A percentile compares a stretch with the other conserved stretches of the same genome.
phyloP scores from a whole-genome alignment of 73 alveolate species.

The Paramecium sexaurelia region DNA sequence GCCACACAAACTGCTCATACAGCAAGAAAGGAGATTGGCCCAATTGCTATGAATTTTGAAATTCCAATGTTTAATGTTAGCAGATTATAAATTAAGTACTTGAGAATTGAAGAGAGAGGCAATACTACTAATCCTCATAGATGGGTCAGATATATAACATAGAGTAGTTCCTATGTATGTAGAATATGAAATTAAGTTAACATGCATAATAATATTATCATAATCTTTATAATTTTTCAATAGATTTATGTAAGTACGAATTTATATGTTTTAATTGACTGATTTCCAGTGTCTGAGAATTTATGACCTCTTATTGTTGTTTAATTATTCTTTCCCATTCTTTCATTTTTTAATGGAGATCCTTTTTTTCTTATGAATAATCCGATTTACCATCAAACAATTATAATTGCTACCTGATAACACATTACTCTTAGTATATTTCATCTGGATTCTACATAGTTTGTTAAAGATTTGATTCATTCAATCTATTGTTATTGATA shows the following conservation, averaged over 20 bases:
- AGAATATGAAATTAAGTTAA: constrained; percentile 56
- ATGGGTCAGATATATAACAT: constrained; percentile 69
- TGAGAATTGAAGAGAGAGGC: constrained; percentile 67
- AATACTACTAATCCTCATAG: constrained; percentile 65
- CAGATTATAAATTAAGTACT: constrained; percentile 85
- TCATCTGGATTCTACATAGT: neutral
- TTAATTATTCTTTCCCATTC: neutral
- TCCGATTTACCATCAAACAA: neutral
- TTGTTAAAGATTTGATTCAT: neutral
- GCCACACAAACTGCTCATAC: constrained; percentile 59
- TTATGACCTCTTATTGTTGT: neutral
- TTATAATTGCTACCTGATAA: neutral
- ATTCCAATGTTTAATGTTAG: constrained; percentile 98
- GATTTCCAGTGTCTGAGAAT: neutral
- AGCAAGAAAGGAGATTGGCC: constrained; percentile 92
- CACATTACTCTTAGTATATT: neutral
- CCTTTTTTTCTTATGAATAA: neutral
- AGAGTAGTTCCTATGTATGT: constrained; percentile 66
- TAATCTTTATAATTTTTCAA: constrained; percentile 13
- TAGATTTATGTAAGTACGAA: neutral
- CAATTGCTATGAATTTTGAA: constrained; percentile 97
- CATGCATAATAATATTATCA: neutral
- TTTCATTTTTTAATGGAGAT: neutral
- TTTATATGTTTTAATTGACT: constrained; percentile 18
- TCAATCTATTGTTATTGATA: neutral